These are phyloP conservation scores for Gamarada debralockiae DNA, from an alignment of 495 filamentous ascomycete species.

Conservation along the genomic window DNA sequence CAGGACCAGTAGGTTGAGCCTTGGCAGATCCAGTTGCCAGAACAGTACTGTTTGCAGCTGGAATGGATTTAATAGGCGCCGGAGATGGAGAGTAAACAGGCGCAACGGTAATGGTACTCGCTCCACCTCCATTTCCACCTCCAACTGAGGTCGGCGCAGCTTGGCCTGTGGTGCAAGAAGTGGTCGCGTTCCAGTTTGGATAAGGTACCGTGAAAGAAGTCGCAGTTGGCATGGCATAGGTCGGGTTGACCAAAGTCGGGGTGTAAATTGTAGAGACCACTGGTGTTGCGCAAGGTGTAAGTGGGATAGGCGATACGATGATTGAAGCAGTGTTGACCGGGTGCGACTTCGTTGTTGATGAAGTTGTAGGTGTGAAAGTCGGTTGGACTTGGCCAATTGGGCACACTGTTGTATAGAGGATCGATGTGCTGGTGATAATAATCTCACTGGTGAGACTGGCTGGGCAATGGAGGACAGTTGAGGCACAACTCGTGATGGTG, in stretches of 20 bases:
- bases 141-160: no score
- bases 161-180: neutral
- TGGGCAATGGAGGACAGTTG: slow-evolving; percentile 26
- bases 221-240: slow-evolving; percentile 9
- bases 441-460: slow-evolving; percentile 21
- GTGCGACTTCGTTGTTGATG: neutral
- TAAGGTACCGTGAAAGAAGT: slow-evolving; percentile 7
- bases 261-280: slow-evolving; percentile 8
- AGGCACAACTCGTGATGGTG: slow-evolving; percentile 24
- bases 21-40: no score
- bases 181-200: slow-evolving; percentile 3
- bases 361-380: neutral
- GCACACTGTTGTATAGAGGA: slow-evolving; percentile 29
- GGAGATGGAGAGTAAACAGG: no score
- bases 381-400: slow-evolving; percentile 3
- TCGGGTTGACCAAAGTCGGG: slow-evolving; percentile 5
- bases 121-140: no score
- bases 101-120: no score
- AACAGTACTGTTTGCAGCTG: no score
- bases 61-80: no score
- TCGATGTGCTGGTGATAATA: slow-evolving; percentile 17
- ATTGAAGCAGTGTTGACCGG: neutral
- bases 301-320: neutral
- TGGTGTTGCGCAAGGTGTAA: neutral
- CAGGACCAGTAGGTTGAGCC: no score